These are phyloP conservation scores for Exophiala aquamarina DNA, from an alignment of 2,329 filamentous ascomycete genomes.

Conservation along the genomic window DNA sequence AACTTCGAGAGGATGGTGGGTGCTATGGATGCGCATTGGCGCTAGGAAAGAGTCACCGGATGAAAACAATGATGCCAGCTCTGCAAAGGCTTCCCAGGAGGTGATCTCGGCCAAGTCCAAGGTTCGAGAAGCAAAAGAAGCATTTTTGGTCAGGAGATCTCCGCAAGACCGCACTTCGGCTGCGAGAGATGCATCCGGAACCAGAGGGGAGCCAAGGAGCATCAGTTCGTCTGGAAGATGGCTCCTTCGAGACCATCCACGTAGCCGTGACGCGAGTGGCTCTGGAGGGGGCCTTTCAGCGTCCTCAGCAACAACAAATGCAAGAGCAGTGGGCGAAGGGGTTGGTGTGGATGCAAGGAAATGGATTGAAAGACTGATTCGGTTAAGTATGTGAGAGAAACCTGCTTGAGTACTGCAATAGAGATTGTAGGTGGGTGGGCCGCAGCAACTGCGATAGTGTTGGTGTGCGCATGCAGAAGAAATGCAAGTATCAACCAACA, in stretches of 20 bases:
- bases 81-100: too few relatives aligned
- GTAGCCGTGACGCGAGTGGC: constrained; percentile 34
- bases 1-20: constrained; percentile 66
- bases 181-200: constrained; percentile 33
- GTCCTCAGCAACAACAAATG: constrained; percentile 14
- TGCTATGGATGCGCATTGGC: constrained; percentile 56
- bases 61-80: not conserved
- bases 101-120: not conserved
- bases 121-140: constrained; percentile 35
- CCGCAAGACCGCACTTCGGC: constrained; percentile 37
- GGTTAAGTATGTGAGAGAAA: constrained; percentile 39
- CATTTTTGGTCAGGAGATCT: constrained; percentile 47
- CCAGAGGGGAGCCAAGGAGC: constrained; percentile 31
- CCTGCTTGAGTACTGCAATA: not conserved
- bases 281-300: constrained; percentile 1
- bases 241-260: constrained; percentile 29
- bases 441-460: not conserved
- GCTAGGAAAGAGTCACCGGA: not conserved
- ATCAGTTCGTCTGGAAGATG: constrained; percentile 26
- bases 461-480: too few relatives aligned
- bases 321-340: constrained; percentile 37
- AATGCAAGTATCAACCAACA: too few relatives aligned
- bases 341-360: constrained; percentile 47
- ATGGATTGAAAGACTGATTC: constrained; percentile 48
- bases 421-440: not conserved